Percentiles rank a stretch among this genome's conserved stretches.
Conservation (phyloP, 164 flowering plant genomes). For the Chimonanthus salicifolius region DNA sequence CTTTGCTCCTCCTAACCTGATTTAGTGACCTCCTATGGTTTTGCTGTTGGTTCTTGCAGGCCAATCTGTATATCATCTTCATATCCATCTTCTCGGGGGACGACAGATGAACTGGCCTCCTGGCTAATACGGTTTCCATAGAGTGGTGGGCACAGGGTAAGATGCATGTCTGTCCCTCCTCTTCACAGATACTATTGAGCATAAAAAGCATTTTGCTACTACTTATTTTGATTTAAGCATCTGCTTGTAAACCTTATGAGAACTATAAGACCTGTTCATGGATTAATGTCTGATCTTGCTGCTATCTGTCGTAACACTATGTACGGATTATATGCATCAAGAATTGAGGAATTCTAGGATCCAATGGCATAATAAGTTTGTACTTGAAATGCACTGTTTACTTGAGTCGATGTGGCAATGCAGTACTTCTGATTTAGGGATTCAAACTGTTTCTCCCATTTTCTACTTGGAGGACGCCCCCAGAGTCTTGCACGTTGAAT, state of each 20-base stretch:
- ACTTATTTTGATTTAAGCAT: neutral
- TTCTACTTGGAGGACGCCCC: neutral
- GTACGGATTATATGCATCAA: neutral
- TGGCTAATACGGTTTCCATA: constrained; percentile 39
- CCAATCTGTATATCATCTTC: constrained; percentile 93
- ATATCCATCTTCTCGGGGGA: constrained; percentile 89
- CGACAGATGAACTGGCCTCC: constrained; percentile 99
- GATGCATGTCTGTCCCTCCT: neutral
- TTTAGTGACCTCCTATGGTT: neutral
- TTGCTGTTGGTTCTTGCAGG: constrained; percentile 36
- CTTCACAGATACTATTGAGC: neutral
- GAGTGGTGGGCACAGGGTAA: neutral
- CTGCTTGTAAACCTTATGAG: neutral
- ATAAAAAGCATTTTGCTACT: neutral
- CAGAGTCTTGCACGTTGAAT: neutral
- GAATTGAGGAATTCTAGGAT: neutral
- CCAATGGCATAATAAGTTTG: neutral
- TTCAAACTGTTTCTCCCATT: neutral
- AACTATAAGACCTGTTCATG: neutral
- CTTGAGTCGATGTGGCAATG: too few species aligned
- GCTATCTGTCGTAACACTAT: neutral
- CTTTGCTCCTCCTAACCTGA: neutral
- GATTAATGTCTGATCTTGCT: neutral
- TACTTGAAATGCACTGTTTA: too few species aligned
- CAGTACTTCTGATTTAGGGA: too few species aligned